phyloP scores from a whole-genome alignment of 1,284 basidiomycete genomes.

The Cutaneotrichosporon sp. region DNA sequence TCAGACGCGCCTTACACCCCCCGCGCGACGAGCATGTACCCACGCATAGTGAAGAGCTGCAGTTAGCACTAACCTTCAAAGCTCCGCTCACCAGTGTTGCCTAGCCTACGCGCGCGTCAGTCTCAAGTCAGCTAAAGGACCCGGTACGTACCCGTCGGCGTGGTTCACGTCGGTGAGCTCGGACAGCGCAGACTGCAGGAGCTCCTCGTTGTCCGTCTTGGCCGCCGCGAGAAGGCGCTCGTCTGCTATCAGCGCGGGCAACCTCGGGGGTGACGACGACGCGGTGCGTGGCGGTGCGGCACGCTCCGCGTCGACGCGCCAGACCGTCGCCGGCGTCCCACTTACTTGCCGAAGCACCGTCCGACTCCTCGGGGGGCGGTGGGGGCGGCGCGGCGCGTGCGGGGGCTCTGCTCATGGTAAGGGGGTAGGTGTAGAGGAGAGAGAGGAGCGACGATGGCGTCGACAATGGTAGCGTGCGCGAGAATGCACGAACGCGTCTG shows the following conservation, averaged over 20 bases:
- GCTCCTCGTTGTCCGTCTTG: conserved; percentile 66
- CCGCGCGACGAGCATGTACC: conserved; percentile 46
- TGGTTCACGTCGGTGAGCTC: conserved; percentile 65
- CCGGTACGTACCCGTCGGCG: conserved; percentile 61
- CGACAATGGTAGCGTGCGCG: neutral
- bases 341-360: conserved; percentile 44
- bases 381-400: conserved; percentile 38
- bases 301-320: neutral
- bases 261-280: too few species aligned
- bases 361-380: conserved; percentile 28
- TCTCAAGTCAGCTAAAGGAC: neutral
- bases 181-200: conserved; percentile 59
- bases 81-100: conserved; percentile 59
- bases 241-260: conserved; percentile 54
- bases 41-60: conserved; percentile 75
- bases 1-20: neutral
- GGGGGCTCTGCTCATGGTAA: conserved; percentile 24
- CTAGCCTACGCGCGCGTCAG: conserved; percentile 53
- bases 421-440: neutral
- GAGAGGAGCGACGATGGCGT: neutral
- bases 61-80: neutral
- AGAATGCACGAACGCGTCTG: neutral
- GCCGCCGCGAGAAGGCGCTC: conserved; percentile 69
- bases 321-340: conserved; percentile 1
- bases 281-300: neutral